phyloP scores from a whole-genome alignment of 2,329 filamentous ascomycete species.

The Teratosphaeria viscida region DNA sequence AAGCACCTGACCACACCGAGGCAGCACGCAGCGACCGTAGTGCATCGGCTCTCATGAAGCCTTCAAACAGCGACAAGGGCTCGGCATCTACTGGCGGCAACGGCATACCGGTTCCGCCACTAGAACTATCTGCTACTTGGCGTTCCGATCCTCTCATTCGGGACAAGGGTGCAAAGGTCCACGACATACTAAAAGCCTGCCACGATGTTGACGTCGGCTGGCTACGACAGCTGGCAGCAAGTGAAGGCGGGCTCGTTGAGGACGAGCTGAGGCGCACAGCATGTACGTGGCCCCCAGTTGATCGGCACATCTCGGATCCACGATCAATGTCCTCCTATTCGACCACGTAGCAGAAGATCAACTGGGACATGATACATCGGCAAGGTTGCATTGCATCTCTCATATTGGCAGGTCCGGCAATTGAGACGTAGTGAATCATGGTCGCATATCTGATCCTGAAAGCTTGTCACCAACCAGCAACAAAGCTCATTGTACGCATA shows the following conservation, averaged over 20 bases:
- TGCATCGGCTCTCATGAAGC: background rate
- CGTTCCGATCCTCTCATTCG: slow-evolving; percentile 11
- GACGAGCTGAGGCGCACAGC: slow-evolving; percentile 56
- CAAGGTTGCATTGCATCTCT: no score
- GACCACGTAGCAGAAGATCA: background rate
- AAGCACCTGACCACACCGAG: background rate
- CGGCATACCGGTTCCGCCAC: slow-evolving; percentile 6
- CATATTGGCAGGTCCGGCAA: no score
- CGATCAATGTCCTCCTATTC: background rate
- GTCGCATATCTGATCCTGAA: background rate
- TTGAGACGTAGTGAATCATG: no score
- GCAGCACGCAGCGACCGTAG: background rate
- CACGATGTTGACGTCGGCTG: slow-evolving; percentile 28
- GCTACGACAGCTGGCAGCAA: slow-evolving; percentile 34
- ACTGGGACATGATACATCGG: no score
- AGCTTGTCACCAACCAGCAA: background rate
- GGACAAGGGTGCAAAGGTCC: slow-evolving; percentile 17
- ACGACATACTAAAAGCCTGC: slow-evolving; percentile 33
- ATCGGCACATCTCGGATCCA: background rate
- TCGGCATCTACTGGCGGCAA: background rate
- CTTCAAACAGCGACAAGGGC: background rate
- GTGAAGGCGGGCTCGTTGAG: slow-evolving; percentile 35
- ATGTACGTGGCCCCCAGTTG: slow-evolving; percentile 48
- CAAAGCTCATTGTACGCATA: background rate
- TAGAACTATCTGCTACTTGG: slow-evolving; percentile 10